Percentiles rank a stretch among this genome's conserved stretches.
Evolutionary conservation across 495 filamentous ascomycete genomes (phyloP).

Genomic region (Xylaria palmicola): DNA sequence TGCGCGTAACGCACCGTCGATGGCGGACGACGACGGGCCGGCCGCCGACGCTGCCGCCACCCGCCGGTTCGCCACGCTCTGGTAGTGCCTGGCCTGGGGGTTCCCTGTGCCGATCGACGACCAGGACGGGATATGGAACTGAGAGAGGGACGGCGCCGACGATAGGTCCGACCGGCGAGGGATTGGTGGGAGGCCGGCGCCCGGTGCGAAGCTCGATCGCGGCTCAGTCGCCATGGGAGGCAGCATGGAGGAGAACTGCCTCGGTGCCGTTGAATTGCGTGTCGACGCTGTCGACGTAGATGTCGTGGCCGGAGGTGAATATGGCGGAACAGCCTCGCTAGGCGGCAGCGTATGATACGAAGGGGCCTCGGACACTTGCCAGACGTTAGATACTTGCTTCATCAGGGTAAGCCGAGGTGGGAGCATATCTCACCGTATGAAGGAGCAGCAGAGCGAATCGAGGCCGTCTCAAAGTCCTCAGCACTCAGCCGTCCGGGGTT

Average conservation of each 20-base stretch:
- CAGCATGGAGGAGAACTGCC: constrained; percentile 22
- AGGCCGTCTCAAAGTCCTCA: constrained; percentile 54
- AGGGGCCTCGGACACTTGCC: constrained; percentile 46
- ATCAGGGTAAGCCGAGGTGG: background rate
- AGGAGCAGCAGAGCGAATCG: constrained; percentile 51
- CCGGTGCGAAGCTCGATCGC: constrained; percentile 25
- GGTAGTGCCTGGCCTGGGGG: constrained; percentile 49
- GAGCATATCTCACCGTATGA: constrained; percentile 45
- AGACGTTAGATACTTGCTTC: constrained; percentile 13
- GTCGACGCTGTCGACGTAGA: constrained; percentile 9
- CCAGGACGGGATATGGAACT: constrained; percentile 46
- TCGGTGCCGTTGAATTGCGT: constrained; percentile 9
- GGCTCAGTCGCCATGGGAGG: constrained; percentile 26
- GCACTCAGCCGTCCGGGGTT: constrained; percentile 33
- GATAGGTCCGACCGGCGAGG: constrained; percentile 27
- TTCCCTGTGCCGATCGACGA: constrained; percentile 38
- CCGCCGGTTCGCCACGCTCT: constrained; percentile 48
- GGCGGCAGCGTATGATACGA: constrained; percentile 43
- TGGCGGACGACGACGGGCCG: constrained; percentile 6
- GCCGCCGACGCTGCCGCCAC: constrained; percentile 29
- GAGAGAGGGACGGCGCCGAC: constrained; percentile 30
- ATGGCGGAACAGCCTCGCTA: constrained; percentile 42
- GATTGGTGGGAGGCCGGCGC: constrained; percentile 40
- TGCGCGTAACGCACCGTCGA: constrained; percentile 27
- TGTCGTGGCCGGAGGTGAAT: constrained; percentile 36